Percentiles rank a stretch among this genome's conserved stretches.
Evolutionary conservation across 768 basidiomycete species (phyloP).

Genomic region (Trametopsis cervina): DNA sequence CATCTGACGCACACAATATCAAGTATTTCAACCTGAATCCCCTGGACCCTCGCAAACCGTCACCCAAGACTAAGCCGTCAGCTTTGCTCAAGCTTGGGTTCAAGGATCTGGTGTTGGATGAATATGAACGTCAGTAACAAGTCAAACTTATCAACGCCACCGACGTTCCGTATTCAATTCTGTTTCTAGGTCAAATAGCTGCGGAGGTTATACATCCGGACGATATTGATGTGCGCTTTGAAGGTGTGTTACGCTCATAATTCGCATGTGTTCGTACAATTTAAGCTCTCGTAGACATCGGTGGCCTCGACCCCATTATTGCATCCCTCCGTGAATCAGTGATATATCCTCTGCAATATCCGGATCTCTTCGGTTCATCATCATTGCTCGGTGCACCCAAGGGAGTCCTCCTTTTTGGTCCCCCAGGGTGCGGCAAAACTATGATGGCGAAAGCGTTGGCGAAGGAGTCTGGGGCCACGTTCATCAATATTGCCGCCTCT

Average conservation of each 20-base stretch:
- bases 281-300: conserved; percentile 54
- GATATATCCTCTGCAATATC: conserved; percentile 90
- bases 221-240: conserved; percentile 72
- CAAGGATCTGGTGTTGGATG: conserved; percentile 69
- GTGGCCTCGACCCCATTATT: conserved; percentile 89
- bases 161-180: conserved; percentile 6
- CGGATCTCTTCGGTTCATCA: conserved; percentile 75
- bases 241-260: conserved; percentile 38
- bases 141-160: not conserved
- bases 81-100: conserved; percentile 48
- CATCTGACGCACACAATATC: not conserved
- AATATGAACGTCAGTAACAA: conserved; percentile 73
- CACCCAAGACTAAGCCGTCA: not conserved
- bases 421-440: conserved; percentile 98
- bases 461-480: conserved; percentile 94
- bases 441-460: conserved; percentile 99
- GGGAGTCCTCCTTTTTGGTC: conserved; percentile 92
- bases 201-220: conserved; percentile 91
- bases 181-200: conserved; percentile 64
- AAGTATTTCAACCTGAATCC: not conserved
- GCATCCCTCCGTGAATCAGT: conserved; percentile 89
- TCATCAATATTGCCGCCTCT: conserved; percentile 81
- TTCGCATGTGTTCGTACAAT: not conserved
- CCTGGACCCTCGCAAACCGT: not conserved
- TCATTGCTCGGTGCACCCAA: conserved; percentile 90